Conservation (phyloP, 495 filamentous ascomycete species). For the Apiosordaria backusii region DNA sequence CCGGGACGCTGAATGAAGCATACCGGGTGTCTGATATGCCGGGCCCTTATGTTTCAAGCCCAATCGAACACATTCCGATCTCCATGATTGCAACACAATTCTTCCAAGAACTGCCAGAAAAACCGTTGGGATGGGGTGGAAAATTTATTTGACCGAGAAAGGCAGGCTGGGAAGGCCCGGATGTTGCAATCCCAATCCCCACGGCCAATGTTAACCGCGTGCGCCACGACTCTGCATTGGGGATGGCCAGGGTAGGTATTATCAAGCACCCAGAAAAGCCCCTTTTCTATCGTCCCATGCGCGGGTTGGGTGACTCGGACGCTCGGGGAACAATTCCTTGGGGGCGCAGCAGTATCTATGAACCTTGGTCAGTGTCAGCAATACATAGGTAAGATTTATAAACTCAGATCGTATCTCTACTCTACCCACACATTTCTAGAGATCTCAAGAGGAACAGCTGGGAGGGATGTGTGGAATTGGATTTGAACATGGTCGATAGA, state of each 20-base stretch:
- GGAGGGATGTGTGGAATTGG: too few relatives aligned
- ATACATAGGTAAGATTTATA: too few relatives aligned
- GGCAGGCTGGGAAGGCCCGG: slow-evolving; percentile 1
- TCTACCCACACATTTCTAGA: too few relatives aligned
- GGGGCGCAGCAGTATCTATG: background rate
- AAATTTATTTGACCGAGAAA: background rate
- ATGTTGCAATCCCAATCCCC: slow-evolving; percentile 5
- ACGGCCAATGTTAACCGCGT: background rate
- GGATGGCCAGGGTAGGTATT: background rate
- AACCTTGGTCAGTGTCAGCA: background rate
- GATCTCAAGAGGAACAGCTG: too few relatives aligned
- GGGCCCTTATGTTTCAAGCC: too few relatives aligned
- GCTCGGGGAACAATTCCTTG: background rate
- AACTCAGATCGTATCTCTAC: background rate
- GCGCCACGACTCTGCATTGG: slow-evolving; percentile 6
- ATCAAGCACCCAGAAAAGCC: slow-evolving; percentile 4
- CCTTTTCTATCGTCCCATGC: slow-evolving; percentile 1
- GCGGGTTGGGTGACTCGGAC: background rate
- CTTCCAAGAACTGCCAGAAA: background rate
- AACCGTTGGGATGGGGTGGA: background rate
- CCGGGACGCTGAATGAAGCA: background rate
- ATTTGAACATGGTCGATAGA: background rate
- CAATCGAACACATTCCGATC: too few relatives aligned
- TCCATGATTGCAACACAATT: too few relatives aligned
- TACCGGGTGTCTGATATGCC: background rate